Evolutionary conservation across 1,139 yeast genomes (phyloP), one percentile per base, ranked within the genome.

Genomic region (Pichia sp.): DNA sequence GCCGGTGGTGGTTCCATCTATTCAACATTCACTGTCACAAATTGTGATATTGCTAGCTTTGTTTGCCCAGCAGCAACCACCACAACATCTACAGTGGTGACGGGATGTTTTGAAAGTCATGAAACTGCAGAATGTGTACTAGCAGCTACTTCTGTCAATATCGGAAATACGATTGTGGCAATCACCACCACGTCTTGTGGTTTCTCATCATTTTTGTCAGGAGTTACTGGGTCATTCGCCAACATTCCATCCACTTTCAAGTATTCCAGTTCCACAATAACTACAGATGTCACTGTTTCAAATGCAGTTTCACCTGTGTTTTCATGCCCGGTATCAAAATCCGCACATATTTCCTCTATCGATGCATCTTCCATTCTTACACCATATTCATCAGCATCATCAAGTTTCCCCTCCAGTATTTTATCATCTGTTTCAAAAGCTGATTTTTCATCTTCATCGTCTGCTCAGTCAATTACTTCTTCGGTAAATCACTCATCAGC

Each of bases 41-140:
- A 50, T 26, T 50, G 53, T 48, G 53, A 49, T 41, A 23, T 40
- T 33, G 42, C 53, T 3, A 43, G 41, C 16, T 50, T 50, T 36
- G 31, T 28, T 27, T 43, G 44, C 37, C 43, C 46, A 7, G 26
- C 43, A 28, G 6, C 37, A 27, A 23, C 46, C 28, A n/a, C 39
- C 27, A 29, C 48, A 2, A 27, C 41, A 16, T 35, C 46, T n/a
- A 34, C 36, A 7, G 36, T 34, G 7, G 7, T 38, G 11, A 33
- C 38, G 7, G 33, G 11, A 8, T 40, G 38, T 40, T 40, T 32
- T 9, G 38, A 29, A 23, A 31, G 4, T 10, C 6, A 8, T 28
- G 29, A 31, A 26, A 9, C 36, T 32, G 40, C 36, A 5, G 10
- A 8, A 11, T 38, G 27, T 23, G 26, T 33, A 7, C 16, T 23